Conservation (phyloP, 2,329 filamentous ascomycete species). For the Trichoderma asperellum region DNA sequence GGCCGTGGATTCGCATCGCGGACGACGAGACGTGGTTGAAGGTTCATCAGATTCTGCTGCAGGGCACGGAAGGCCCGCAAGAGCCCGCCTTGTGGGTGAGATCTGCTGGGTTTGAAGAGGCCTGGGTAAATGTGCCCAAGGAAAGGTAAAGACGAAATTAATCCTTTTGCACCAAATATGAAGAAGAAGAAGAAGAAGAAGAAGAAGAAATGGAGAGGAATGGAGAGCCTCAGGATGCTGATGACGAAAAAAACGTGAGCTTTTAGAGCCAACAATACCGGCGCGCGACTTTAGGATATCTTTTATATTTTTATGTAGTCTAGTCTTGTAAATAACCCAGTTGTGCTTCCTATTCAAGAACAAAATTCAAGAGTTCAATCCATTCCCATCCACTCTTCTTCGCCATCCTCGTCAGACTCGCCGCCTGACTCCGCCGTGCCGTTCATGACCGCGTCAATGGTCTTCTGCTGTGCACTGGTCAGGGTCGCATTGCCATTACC, state of each 20-base stretch:
- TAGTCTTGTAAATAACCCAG: slow-evolving; percentile 15
- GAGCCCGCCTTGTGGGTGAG: slow-evolving; percentile 65
- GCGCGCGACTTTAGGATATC: slow-evolving; percentile 3
- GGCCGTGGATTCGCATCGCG: slow-evolving; percentile 57
- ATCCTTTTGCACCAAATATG: neutral
- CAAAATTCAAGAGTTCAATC: slow-evolving; percentile 42
- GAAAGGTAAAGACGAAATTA: neutral
- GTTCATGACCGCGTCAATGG: slow-evolving; percentile 39
- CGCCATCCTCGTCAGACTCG: slow-evolving; percentile 42
- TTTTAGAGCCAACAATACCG: neutral
- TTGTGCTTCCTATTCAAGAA: slow-evolving; percentile 21
- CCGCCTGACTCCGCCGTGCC: slow-evolving; percentile 42
- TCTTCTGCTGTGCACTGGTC: slow-evolving; percentile 30
- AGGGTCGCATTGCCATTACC: slow-evolving; percentile 14
- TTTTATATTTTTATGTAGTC: slow-evolving; percentile 3
- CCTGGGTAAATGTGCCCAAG: slow-evolving; percentile 54
- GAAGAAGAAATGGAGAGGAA: neutral
- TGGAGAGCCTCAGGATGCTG: neutral
- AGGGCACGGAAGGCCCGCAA: slow-evolving; percentile 58
- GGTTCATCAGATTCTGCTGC: slow-evolving; percentile 64
- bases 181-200: neutral
- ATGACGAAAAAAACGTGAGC: neutral
- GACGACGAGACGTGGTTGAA: slow-evolving; percentile 63
- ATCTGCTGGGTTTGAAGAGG: slow-evolving; percentile 64
- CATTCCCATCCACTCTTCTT: slow-evolving; percentile 54